Conservation (phyloP, 2,329 filamentous ascomycete species). For the Alternaria hordeiaustralica region DNA sequence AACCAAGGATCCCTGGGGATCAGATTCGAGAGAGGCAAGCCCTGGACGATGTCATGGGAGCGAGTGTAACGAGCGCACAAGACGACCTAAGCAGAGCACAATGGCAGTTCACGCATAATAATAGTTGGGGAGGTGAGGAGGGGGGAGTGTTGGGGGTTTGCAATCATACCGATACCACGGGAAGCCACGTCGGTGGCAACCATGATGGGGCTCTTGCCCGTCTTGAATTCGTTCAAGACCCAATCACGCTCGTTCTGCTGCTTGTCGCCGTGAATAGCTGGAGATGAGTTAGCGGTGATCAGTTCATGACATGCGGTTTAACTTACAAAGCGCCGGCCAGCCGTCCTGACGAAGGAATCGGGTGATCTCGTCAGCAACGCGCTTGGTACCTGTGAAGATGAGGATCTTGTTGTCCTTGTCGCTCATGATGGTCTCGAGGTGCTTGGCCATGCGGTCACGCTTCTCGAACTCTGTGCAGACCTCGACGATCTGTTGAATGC, state of each 20-base stretch:
- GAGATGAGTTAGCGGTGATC: slow-evolving; percentile 46
- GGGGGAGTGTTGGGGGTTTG: slow-evolving; percentile 58
- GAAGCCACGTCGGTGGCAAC: slow-evolving; percentile 99
- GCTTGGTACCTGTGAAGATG: slow-evolving; percentile 86
- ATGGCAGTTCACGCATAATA: slow-evolving; percentile 67
- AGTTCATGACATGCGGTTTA: not conserved
- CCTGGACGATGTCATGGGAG: slow-evolving; percentile 91
- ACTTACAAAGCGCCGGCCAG: slow-evolving; percentile 94
- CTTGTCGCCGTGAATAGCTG: slow-evolving; percentile 98
- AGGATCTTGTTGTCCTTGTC: slow-evolving; percentile 94
- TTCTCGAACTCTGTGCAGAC: slow-evolving; percentile 97
- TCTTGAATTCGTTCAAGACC: slow-evolving; percentile 99
- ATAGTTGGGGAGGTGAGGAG: slow-evolving; percentile 45
- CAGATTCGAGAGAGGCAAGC: slow-evolving; percentile 84
- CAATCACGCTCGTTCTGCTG: slow-evolving; percentile 99
- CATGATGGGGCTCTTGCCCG: slow-evolving; percentile 99
- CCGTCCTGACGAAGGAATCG: slow-evolving; percentile 96
- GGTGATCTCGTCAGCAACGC: slow-evolving; percentile 96
- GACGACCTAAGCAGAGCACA: slow-evolving; percentile 91
- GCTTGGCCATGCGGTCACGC: slow-evolving; percentile 96
- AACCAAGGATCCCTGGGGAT: slow-evolving; percentile 85
- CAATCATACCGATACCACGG: slow-evolving; percentile 99
- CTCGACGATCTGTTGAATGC: slow-evolving; percentile 97
- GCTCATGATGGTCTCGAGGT: slow-evolving; percentile 97
- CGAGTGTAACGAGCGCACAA: slow-evolving; percentile 74